Base-by-base conservation (phyloP, 257 asterid species). In the Solanum chiquidenum region DNA sequence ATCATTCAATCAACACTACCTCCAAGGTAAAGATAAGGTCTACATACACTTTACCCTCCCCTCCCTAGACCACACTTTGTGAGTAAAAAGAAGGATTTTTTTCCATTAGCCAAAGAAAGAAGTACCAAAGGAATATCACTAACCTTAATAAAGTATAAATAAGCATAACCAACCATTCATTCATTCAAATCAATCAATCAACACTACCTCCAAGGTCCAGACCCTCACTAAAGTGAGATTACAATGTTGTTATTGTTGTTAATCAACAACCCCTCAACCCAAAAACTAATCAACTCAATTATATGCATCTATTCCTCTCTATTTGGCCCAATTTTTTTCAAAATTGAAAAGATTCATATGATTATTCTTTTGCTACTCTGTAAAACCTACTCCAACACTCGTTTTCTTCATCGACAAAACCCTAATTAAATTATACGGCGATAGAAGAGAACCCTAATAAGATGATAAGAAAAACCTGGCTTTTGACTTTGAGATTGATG, bases 401-500 rank as follows among this genome's bases (percentile, higher is more conserved):
- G 9, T 44, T 7, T 38, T 38, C 60, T 38, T 9, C 31, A 62
- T 62, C 21, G 37, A 27, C 35, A 68, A 68, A 71, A 71, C 86
- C 37, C 72, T 29, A 49, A 12, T 31, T 11, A 29, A 83, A 33
- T 20, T 42, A 83, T 83, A 49, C 18, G 6, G 18, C 37, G 27
- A 8, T 44, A 14, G 14, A 34, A 52, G 4, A 83, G 14, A 83
- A 33, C 25, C 3, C 64, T 33, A 83, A 37, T 20, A 0, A 55
- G 5, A 31, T 55, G 12, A 35, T 18, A 31, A 16, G 16, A 52
- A 66, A 42, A 66, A 85, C 88, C 88, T 86, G 88, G 68, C 88
- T 83, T 49, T 72, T 86, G 74, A 86, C 88, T 86, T 86, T 86
- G 71, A 86, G 88, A 34, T 86, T 86, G 46, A 86, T 86, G 37